These are phyloP conservation scores for Aspergillus carbonarius DNA, from an alignment of 2,329 filamentous ascomycete genomes.

Conservation along the genomic window DNA sequence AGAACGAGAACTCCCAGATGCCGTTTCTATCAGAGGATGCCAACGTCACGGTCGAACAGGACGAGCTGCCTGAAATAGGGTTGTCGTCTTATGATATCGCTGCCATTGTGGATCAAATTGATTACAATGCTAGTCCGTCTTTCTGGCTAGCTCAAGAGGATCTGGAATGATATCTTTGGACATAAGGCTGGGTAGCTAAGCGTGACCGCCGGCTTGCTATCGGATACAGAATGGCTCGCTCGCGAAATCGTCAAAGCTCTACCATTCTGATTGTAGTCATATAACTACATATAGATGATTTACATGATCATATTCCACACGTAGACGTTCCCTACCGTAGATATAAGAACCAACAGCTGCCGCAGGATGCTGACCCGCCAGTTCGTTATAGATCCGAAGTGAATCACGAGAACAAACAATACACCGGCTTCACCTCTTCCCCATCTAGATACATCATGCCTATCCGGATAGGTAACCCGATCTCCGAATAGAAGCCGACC, in stretches of 20 bases:
- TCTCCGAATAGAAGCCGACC: neutral
- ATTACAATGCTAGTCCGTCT: conserved; percentile 8
- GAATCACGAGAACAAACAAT: no score
- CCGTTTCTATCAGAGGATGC: neutral
- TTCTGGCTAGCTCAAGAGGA: conserved; percentile 2
- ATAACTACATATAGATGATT: no score
- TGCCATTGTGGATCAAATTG: conserved; percentile 39
- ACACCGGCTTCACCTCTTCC: neutral
- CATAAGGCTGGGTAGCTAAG: neutral
- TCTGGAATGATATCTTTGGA: neutral
- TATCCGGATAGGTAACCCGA: neutral
- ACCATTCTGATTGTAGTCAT: no score
- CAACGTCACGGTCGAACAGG: neutral
- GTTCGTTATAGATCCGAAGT: no score
- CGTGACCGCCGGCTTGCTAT: neutral
- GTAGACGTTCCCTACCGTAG: no score
- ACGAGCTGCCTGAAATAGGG: conserved; percentile 33
- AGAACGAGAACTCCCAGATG: neutral
- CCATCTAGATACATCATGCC: neutral
- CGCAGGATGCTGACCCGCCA: neutral
- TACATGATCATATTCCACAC: no score
- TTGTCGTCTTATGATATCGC: conserved; percentile 41
- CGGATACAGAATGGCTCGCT: neutral
- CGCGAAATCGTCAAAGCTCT: no score
- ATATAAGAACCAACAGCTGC: no score